Evolutionary conservation across 2,329 filamentous ascomycete species (phyloP).

Genomic region (Parastagonospora nodorum): DNA sequence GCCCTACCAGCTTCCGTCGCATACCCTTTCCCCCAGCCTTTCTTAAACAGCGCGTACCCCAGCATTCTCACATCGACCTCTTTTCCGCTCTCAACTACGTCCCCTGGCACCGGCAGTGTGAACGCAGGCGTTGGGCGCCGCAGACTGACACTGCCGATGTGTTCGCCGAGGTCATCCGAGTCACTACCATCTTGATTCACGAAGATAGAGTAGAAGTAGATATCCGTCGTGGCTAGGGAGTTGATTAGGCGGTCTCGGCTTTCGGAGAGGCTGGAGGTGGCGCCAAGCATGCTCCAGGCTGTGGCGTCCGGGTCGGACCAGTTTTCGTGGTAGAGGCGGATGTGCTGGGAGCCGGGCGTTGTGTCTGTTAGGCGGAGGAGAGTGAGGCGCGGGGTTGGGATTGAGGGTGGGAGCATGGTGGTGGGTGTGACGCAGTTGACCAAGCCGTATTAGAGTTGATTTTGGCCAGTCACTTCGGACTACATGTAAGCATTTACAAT

Average conservation of each 20-base stretch:
- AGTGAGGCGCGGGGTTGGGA: constrained; percentile 27
- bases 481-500: too few species aligned
- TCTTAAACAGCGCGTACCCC: constrained; percentile 29
- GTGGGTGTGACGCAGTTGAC: too few species aligned
- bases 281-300: constrained; percentile 32
- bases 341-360: constrained; percentile 20
- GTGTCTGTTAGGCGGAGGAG: constrained; percentile 30
- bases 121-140: constrained; percentile 9
- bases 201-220: constrained; percentile 22
- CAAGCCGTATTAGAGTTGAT: too few species aligned
- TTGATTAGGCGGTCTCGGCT: constrained; percentile 25
- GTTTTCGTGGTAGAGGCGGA: constrained; percentile 34
- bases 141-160: constrained; percentile 22
- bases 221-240: constrained; percentile 11
- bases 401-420: background rate
- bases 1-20: constrained; percentile 31
- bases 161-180: constrained; percentile 1
- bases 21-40: constrained; percentile 31
- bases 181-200: background rate
- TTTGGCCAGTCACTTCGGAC: too few species aligned
- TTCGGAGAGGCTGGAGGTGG: constrained; percentile 19
- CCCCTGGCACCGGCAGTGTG: constrained; percentile 2
- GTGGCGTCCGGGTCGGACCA: constrained; percentile 29
- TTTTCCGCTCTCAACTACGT: background rate
- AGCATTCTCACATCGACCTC: constrained; percentile 19